Evolutionary conservation across 1,139 yeast species (phyloP).

Genomic region (Taphrina wiesneri): DNA sequence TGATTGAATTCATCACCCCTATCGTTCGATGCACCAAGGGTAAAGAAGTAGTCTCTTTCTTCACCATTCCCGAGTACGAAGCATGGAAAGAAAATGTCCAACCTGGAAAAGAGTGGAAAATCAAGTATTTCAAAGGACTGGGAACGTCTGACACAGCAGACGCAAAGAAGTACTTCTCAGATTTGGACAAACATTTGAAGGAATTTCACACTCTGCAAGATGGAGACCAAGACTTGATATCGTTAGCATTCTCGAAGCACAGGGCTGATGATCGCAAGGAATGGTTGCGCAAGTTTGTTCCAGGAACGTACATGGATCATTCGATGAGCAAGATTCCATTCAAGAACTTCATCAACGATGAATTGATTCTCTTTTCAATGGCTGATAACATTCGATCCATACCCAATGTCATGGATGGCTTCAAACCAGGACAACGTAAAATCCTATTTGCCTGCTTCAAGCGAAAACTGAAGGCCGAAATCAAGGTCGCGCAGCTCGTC

Average conservation of each 20-base stretch:
- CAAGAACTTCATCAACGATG: constrained; percentile 91
- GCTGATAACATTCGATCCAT: constrained; percentile 96
- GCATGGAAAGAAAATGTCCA: constrained; percentile 89
- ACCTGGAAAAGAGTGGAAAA: constrained; percentile 74
- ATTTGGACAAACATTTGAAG: constrained; percentile 82
- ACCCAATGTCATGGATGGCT: constrained; percentile 91
- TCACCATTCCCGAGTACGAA: constrained; percentile 95
- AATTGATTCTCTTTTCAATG: constrained; percentile 89
- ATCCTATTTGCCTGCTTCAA: constrained; percentile 86
- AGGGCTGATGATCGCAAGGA: constrained; percentile 97
- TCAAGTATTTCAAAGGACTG: constrained; percentile 96
- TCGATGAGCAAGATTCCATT: constrained; percentile 75
- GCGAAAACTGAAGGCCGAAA: constrained; percentile 71
- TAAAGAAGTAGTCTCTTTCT: constrained; percentile 68
- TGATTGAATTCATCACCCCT: constrained; percentile 93
- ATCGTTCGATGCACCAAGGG: constrained; percentile 84
- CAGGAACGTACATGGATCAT: constrained; percentile 94
- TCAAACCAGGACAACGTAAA: constrained; percentile 96
- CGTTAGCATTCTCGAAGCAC: constrained; percentile 90
- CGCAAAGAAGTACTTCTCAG: constrained; percentile 85
- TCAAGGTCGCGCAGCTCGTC: constrained; percentile 87
- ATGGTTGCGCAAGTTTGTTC: constrained; percentile 86
- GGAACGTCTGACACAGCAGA: constrained; percentile 88
- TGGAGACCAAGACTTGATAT: constrained; percentile 79
- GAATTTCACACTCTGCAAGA: constrained; percentile 78